A percentile compares a stretch with the other conserved stretches of the same genome.
These are phyloP conservation scores for Micromonas pusilla DNA, from an alignment of 139 green algal species.

Conservation along the genomic window DNA sequence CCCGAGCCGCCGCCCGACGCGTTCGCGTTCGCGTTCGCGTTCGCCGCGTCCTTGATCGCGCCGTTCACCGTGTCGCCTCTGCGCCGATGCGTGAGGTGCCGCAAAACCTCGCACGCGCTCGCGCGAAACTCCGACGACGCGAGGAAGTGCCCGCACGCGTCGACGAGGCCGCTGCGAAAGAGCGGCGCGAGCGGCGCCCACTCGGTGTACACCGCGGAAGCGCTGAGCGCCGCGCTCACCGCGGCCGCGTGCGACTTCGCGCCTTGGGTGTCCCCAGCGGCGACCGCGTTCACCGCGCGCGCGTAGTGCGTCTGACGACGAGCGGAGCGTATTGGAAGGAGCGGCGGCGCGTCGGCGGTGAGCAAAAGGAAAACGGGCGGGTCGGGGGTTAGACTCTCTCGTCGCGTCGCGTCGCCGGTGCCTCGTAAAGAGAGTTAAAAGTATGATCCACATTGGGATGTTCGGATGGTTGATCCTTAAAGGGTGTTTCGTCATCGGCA, in stretches of 20 bases:
- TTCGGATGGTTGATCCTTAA: background rate
- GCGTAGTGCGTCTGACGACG: background rate
- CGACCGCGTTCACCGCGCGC: background rate
- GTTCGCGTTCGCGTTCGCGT: too few relatives aligned
- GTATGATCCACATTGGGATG: background rate
- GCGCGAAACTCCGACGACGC: background rate
- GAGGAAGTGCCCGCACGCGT: background rate
- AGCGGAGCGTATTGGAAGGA: background rate
- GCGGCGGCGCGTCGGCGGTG: too few relatives aligned
- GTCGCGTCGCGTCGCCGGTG: too few relatives aligned
- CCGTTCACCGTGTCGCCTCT: background rate
- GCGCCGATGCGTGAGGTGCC: background rate
- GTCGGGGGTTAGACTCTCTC: background rate
- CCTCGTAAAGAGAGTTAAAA: too few relatives aligned
- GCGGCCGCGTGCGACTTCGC: background rate
- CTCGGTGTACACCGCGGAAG: slow-evolving; percentile 5
- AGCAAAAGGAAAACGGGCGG: background rate
- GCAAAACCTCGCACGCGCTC: background rate
- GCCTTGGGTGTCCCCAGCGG: background rate
- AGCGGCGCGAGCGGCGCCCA: slow-evolving; percentile 15
- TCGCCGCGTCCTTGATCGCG: background rate
- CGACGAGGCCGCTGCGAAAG: background rate
- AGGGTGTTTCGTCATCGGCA: background rate
- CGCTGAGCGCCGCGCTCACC: background rate
- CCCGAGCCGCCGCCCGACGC: too few relatives aligned